These are phyloP conservation scores for Diaporthe sp. DNA, from an alignment of 2,329 filamentous ascomycete genomes.

Conservation along the genomic window DNA sequence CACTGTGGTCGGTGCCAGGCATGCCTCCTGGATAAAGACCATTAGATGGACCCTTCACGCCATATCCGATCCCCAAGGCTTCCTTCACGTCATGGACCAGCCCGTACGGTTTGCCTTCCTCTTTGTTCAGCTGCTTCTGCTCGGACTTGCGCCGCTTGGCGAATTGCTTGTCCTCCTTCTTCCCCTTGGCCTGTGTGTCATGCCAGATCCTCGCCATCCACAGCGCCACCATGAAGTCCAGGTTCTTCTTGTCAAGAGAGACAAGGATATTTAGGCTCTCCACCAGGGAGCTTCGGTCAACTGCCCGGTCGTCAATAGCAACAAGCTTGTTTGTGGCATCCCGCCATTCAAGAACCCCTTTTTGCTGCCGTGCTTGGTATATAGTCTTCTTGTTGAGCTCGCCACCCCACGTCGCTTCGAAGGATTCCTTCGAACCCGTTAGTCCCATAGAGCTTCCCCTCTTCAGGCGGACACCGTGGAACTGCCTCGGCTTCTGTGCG, in stretches of 20 bases:
- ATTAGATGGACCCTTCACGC: background rate
- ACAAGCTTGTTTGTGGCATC: slow-evolving; percentile 22
- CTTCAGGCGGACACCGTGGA: slow-evolving; percentile 12
- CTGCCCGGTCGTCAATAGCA: background rate
- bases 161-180: background rate
- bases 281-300: background rate
- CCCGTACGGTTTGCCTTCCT: slow-evolving; percentile 14
- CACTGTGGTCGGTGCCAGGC: background rate
- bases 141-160: slow-evolving; percentile 1
- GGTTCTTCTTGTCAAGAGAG: slow-evolving; percentile 14
- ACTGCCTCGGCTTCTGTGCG: slow-evolving; percentile 9
- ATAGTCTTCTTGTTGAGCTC: background rate
- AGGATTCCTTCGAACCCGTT: background rate
- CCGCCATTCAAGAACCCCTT: slow-evolving; percentile 33
- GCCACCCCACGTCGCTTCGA: slow-evolving; percentile 2
- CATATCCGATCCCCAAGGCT: slow-evolving; percentile 19
- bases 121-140: slow-evolving; percentile 8
- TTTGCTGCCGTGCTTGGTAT: slow-evolving; percentile 23
- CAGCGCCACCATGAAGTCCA: slow-evolving; percentile 27
- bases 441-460: background rate
- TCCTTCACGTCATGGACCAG: slow-evolving; percentile 23
- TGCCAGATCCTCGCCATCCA: slow-evolving; percentile 32
- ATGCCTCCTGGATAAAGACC: background rate
- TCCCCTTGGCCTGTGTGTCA: background rate
- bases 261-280: slow-evolving; percentile 30